Evolutionary conservation across 2,329 filamentous ascomycete genomes (phyloP).

Genomic region (Penicillium concentricum): DNA sequence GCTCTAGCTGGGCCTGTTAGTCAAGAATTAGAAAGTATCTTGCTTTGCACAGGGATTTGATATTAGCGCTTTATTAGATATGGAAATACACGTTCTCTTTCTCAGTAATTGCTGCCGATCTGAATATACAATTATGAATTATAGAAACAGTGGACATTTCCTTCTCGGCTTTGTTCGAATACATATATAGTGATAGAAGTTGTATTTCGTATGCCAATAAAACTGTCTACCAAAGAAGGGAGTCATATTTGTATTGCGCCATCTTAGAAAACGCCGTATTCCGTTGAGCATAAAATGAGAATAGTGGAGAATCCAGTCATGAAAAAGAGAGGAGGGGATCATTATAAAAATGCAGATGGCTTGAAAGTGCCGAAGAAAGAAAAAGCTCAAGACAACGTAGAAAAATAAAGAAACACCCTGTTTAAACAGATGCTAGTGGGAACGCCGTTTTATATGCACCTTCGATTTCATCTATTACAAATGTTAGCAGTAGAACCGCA

Average conservation of each 20-base stretch:
- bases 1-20: conserved; percentile 50
- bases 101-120: neutral
- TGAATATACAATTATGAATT: neutral
- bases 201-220: neutral
- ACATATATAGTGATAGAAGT: neutral
- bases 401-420: conserved; percentile 7
- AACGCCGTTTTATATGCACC: conserved; percentile 45
- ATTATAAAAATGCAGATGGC: neutral
- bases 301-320: conserved; percentile 1
- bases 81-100: neutral
- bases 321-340: neutral
- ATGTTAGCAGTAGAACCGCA: conserved; percentile 5
- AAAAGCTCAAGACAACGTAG: neutral
- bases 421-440: conserved; percentile 21
- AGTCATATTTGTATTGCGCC: neutral
- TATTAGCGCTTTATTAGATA: neutral
- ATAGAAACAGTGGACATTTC: neutral
- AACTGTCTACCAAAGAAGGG: neutral
- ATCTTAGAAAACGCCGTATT: neutral
- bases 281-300: neutral
- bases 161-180: neutral
- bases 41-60: neutral
- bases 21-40: neutral
- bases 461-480: conserved; percentile 40
- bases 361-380: conserved; percentile 7